Conservation (phyloP, 768 basidiomycete genomes). For the Suillus placidus region DNA sequence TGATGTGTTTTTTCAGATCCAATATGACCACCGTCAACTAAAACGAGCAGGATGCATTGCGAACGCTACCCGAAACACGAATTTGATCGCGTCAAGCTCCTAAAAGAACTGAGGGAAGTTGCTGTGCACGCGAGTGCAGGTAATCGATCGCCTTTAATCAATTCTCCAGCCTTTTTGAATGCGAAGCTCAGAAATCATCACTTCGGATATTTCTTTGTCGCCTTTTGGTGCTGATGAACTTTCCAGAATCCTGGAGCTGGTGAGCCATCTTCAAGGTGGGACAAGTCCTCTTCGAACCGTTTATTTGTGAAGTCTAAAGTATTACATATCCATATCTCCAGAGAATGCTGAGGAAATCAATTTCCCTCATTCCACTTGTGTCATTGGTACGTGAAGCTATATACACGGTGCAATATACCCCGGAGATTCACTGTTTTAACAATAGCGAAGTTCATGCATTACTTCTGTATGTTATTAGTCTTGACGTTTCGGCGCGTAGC, state of each 20-base stretch:
- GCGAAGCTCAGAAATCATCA: conserved; percentile 7
- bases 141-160: conserved; percentile 9
- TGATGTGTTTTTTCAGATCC: neutral
- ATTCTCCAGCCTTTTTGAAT: conserved; percentile 7
- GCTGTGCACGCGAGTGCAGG: conserved; percentile 21
- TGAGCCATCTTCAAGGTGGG: conserved; percentile 15
- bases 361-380: conserved; percentile 6
- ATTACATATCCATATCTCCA: neutral
- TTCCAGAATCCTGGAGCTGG: conserved; percentile 11
- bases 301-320: neutral
- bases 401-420: neutral
- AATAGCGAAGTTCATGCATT: conserved; percentile 46
- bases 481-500: neutral
- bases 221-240: conserved; percentile 14
- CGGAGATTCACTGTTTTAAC: neutral
- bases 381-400: conserved; percentile 2
- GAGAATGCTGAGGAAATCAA: conserved; percentile 1
- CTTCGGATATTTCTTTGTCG: conserved; percentile 12
- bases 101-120: conserved; percentile 10
- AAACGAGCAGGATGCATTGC: conserved; percentile 13
- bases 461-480: conserved; percentile 38
- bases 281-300: neutral
- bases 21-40: neutral
- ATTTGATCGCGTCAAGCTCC: neutral
- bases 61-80: conserved; percentile 9